A percentile compares a stretch with the other conserved stretches of the same genome.
phyloP scores from a whole-genome alignment of 2,329 filamentous ascomycete genomes.

The Colletotrichum sp. region DNA sequence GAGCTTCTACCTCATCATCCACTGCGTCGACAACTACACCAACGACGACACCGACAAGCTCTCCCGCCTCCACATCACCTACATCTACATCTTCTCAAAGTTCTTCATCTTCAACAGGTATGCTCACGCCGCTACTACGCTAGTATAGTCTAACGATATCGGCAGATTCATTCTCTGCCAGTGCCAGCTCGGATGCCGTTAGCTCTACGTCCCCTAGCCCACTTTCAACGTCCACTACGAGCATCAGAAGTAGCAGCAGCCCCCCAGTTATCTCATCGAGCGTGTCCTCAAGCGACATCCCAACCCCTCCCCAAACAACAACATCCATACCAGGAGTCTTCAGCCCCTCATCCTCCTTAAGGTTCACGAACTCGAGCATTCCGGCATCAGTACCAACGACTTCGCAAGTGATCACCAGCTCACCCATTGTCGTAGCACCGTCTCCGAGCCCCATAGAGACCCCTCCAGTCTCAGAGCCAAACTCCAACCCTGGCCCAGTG shows the following conservation, averaged over 20 bases:
- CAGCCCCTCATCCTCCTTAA: not conserved
- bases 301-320: not conserved
- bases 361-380: not conserved
- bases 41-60: no score
- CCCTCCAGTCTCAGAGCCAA: not conserved
- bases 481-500: not conserved
- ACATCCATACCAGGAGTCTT: not conserved
- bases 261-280: not conserved
- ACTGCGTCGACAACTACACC: no score
- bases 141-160: not conserved
- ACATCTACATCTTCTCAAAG: not conserved
- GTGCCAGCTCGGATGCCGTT: not conserved
- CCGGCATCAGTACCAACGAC: not conserved
- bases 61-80: not conserved
- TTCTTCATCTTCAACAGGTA: not conserved
- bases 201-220: not conserved
- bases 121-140: fast-evolving
- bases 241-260: not conserved
- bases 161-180: not conserved
- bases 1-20: no score
- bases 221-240: not conserved
- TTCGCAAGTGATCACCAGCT: not conserved
- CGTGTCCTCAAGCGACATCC: not conserved
- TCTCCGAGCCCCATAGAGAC: not conserved
- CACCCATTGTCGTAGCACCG: not conserved